Evolutionary conservation across 1,284 basidiomycete genomes (phyloP), one percentile per base, ranked within the genome.

Genomic region (Inonotus obliquus): DNA sequence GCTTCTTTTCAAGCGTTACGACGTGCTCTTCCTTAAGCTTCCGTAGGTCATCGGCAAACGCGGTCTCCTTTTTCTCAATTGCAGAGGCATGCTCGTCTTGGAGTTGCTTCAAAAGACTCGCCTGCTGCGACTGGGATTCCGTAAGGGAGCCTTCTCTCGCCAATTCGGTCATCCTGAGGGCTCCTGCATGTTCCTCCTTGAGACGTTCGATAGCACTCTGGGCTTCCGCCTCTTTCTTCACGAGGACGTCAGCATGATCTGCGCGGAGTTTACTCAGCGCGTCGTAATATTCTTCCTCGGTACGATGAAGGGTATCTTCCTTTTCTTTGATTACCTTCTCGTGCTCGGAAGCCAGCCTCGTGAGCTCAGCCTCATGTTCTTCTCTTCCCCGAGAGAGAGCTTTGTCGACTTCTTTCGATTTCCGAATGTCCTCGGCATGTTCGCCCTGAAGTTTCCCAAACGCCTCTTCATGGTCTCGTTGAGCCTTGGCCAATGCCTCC

Each of bases 221-320:
- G n/a, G 80, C 75, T 61, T 92, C 87, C 4, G 78, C 77, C 1
- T 79, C 75, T 58, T 87, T 81, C 67, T 79, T 83, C 67, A 82
- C 81, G 54, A 91, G 71, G 23, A 80, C 77, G 61, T 84, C 82
- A 2, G 83, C 79, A 66, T 92, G 88, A 68, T 90, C 87, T 13
- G 71, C 75, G 35, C 87, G 84, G 45, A 91, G 79, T 68, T 86
- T 89, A 19, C 84, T 87, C 52, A 94, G 74, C 17, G 83, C 85
- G 57, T 89, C 84, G 69, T 91, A 91, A 68, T 90, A 91, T 67
- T 92, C 86, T 68, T 89, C 89, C 68, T 91, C 87, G 2, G 86
- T 89, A 54, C 79, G 81, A 63, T 84, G 83, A 7, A 89, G 77
- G 37, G 76, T 75, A 23, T 85, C 83, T 54, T 88, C 86, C 72